Evolutionary conservation across 768 basidiomycete species (phyloP).

Genomic region (Bullera alba): DNA sequence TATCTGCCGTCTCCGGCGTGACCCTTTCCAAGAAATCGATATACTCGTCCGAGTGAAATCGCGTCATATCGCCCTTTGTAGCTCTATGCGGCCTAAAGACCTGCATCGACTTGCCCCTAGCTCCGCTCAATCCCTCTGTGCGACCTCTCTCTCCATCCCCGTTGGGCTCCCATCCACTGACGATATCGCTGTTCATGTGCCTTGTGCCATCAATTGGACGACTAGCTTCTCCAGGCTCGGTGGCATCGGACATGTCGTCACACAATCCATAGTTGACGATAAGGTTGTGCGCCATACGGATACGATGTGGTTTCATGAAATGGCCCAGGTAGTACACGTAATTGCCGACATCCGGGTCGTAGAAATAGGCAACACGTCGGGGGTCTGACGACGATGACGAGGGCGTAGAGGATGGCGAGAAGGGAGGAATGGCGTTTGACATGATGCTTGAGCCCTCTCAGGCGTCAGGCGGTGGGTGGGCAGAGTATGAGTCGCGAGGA

Average conservation of each 20-base stretch:
- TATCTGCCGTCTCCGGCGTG: constrained; percentile 82
- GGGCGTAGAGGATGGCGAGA: constrained; percentile 1
- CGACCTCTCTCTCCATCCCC: constrained; percentile 8
- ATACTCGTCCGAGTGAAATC: constrained; percentile 98
- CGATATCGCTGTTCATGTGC: constrained; percentile 13
- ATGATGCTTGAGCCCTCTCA: background rate
- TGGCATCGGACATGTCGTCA: constrained; percentile 51
- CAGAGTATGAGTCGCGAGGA: no score
- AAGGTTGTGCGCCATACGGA: constrained; percentile 87
- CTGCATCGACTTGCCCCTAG: constrained; percentile 56
- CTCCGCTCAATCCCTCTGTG: constrained; percentile 12
- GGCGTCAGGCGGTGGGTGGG: no score
- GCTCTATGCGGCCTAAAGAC: constrained; percentile 68
- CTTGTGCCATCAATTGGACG: constrained; percentile 21
- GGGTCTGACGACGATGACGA: constrained; percentile 9
- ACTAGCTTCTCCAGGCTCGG: constrained; percentile 6
- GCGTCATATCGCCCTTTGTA: constrained; percentile 69
- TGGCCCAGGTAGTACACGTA: constrained; percentile 82
- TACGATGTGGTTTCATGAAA: constrained; percentile 93
- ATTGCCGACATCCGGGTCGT: constrained; percentile 52
- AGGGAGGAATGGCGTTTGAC: background rate
- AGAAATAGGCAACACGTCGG: constrained; percentile 33
- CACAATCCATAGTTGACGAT: constrained; percentile 86
- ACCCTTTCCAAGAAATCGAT: constrained; percentile 82
- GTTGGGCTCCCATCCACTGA: background rate